phyloP scores from a whole-genome alignment of 2,329 filamentous ascomycete genomes.

The Talaromyces islandicus region DNA sequence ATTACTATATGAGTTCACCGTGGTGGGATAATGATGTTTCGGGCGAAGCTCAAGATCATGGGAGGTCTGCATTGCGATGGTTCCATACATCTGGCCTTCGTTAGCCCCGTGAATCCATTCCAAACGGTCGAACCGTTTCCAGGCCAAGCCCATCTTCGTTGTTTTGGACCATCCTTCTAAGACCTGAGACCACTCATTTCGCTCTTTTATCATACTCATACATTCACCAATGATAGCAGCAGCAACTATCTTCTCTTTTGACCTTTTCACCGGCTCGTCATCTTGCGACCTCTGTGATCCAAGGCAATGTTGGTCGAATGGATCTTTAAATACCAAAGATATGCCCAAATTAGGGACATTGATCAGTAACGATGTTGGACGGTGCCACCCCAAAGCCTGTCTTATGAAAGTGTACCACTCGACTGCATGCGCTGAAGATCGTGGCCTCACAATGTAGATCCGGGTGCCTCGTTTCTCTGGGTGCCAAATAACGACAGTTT shows the following conservation, averaged over 20 bases:
- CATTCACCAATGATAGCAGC: constrained; percentile 52
- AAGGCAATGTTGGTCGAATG: constrained; percentile 49
- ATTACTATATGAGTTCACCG: constrained; percentile 33
- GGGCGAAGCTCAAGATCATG: constrained; percentile 62
- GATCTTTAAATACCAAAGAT: constrained; percentile 53
- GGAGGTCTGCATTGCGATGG: constrained; percentile 60
- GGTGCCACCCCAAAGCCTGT: constrained; percentile 53
- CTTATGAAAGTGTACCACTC: constrained; percentile 65
- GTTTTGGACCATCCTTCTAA: constrained; percentile 53
- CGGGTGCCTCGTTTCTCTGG: constrained; percentile 49
- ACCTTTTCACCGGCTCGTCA: constrained; percentile 20
- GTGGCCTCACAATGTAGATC: constrained; percentile 58
- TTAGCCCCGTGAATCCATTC: constrained; percentile 63
- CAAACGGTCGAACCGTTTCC: constrained; percentile 63
- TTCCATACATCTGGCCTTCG: constrained; percentile 63
- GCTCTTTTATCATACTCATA: constrained; percentile 52
- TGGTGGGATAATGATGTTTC: constrained; percentile 59
- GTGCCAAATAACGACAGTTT: constrained; percentile 59
- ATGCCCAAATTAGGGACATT: constrained; percentile 59
- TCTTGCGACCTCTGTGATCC: constrained; percentile 38
- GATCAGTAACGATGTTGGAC: constrained; percentile 52
- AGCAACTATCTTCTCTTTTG: constrained; percentile 51
- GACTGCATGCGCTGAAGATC: constrained; percentile 55
- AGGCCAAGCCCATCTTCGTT: constrained; percentile 59
- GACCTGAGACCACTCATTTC: constrained; percentile 55